phyloP scores from a whole-genome alignment of 2,329 filamentous ascomycete species.

The Pseudocercospora fijiensis region DNA sequence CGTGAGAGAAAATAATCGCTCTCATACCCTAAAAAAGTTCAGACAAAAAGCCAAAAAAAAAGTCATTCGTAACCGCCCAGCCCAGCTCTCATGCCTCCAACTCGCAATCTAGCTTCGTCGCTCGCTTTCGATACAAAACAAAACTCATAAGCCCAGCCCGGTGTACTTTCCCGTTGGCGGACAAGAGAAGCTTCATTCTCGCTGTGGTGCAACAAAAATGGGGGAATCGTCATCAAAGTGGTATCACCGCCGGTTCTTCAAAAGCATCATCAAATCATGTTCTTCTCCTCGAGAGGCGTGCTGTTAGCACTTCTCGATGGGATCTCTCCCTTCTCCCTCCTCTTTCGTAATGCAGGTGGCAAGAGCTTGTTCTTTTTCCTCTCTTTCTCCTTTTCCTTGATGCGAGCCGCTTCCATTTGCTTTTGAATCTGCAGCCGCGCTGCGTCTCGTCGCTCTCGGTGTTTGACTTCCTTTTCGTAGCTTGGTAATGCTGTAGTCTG shows the following conservation, averaged over 20 bases:
- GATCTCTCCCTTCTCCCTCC: slow-evolving; percentile 38
- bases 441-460: slow-evolving; percentile 35
- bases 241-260: neutral
- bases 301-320: slow-evolving; percentile 20
- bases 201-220: neutral
- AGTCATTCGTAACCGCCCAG: neutral
- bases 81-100: neutral
- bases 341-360: slow-evolving; percentile 38
- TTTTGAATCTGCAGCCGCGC: slow-evolving; percentile 36
- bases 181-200: neutral
- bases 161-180: neutral
- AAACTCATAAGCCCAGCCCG: neutral
- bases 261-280: slow-evolving; percentile 10
- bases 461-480: slow-evolving; percentile 37
- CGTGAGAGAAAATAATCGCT: neutral
- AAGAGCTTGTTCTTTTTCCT: slow-evolving; percentile 44
- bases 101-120: neutral
- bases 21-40: neutral
- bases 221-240: neutral
- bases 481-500: slow-evolving; percentile 37
- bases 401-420: slow-evolving; percentile 36
- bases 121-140: neutral
- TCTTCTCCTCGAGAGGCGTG: slow-evolving; percentile 16
- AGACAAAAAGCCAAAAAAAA: neutral
- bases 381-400: slow-evolving; percentile 40